Evolutionary conservation across 164 flowering plant species (phyloP).

Genomic region (Nymphaea thermarum): DNA sequence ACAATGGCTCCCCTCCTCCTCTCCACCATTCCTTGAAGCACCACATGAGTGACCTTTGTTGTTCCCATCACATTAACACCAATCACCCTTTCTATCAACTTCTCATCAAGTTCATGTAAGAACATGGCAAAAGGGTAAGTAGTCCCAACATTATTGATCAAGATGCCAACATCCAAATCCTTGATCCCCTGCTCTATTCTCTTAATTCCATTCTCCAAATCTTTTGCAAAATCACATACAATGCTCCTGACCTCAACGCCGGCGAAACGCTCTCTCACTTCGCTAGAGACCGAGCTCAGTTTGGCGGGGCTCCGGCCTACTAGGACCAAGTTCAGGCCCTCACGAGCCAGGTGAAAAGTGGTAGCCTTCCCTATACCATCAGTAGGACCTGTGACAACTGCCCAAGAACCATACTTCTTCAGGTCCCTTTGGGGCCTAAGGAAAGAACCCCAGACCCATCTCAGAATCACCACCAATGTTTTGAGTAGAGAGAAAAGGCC

Average conservation of each 20-base stretch:
- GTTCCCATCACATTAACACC: conserved; percentile 35
- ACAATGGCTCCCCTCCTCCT: conserved; percentile 46
- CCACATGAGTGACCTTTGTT: conserved; percentile 34
- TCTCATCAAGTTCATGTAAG: conserved; percentile 39
- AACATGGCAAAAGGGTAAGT: conserved; percentile 38
- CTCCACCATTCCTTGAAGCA: conserved; percentile 36
- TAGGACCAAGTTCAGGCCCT: conserved; percentile 55
- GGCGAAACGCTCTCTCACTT: conserved; percentile 23
- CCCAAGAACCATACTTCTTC: conserved; percentile 78
- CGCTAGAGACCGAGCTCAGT: conserved; percentile 30
- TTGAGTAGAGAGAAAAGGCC: conserved; percentile 32
- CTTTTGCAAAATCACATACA: conserved; percentile 52
- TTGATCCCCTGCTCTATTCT: conserved; percentile 34
- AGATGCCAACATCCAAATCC: conserved; percentile 57
- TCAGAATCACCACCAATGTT: conserved; percentile 19
- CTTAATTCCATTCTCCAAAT: conserved; percentile 35
- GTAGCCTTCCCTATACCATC: conserved; percentile 78
- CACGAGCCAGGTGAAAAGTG: conserved; percentile 55
- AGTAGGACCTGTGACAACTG: conserved; percentile 68
- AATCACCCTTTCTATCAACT: conserved; percentile 19
- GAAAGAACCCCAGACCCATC: conserved; percentile 49
- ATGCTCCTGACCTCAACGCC: conserved; percentile 39
- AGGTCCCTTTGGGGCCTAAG: conserved; percentile 65
- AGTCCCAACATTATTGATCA: conserved; percentile 61
- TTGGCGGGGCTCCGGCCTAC: conserved; percentile 57